A percentile compares a stretch with the other conserved stretches of the same genome.
Conservation (phyloP, 73 alveolate species). For the Stentor coeruleus region DNA sequence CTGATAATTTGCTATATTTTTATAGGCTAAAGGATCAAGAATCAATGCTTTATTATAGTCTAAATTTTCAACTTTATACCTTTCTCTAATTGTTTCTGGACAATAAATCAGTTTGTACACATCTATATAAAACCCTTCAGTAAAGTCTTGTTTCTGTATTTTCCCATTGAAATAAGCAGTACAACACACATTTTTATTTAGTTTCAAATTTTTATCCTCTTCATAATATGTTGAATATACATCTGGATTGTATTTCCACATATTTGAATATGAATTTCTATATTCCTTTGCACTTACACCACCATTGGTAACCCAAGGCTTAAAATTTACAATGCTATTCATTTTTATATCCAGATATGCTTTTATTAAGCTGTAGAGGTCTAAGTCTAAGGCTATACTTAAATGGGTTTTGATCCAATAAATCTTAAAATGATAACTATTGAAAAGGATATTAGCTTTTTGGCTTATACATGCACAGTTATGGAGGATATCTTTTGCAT, state of each 20-base stretch:
- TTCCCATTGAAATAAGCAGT: neutral
- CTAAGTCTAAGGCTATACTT: no score
- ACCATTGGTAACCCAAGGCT: neutral
- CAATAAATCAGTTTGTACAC: neutral
- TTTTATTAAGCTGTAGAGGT: no score
- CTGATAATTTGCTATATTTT: neutral
- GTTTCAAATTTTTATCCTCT: neutral
- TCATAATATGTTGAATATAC: slow-evolving; percentile 1
- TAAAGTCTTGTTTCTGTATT: neutral
- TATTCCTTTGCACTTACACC: neutral
- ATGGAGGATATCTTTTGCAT: no score
- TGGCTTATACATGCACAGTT: no score
- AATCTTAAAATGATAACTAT: no score
- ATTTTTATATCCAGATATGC: neutral
- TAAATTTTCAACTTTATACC: neutral
- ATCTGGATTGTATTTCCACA: neutral
- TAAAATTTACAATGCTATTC: neutral
- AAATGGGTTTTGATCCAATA: no score
- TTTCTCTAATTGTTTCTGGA: neutral
- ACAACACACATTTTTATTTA: neutral
- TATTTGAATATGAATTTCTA: neutral
- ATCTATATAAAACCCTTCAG: neutral
- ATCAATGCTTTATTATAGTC: neutral
- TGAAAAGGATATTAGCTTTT: no score
- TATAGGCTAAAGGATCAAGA: neutral